These are phyloP conservation scores for Botryotinia calthae DNA, from an alignment of 2,329 filamentous ascomycete genomes.

Conservation along the genomic window DNA sequence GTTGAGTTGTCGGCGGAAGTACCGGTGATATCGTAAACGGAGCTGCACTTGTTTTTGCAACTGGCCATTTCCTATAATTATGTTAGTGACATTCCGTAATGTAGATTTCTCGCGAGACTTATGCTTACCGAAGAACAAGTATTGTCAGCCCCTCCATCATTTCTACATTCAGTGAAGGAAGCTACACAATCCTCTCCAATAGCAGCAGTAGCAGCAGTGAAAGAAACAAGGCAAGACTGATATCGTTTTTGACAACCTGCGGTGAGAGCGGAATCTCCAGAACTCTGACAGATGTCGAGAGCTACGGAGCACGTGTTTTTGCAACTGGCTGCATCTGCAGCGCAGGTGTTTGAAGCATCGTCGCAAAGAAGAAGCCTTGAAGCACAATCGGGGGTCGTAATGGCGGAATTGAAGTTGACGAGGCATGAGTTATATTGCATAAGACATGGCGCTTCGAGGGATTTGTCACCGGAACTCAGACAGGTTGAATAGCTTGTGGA, in stretches of 20 bases:
- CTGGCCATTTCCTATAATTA: not conserved
- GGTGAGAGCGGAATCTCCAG: constrained; percentile 15
- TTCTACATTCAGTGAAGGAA: constrained; percentile 1
- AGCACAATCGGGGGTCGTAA: not conserved
- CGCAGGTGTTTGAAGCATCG: constrained; percentile 17
- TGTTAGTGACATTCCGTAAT: not conserved
- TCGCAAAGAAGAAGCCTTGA: not conserved
- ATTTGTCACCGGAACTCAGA: constrained; percentile 18
- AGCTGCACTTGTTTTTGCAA: constrained; percentile 25
- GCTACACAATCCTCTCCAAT: constrained; percentile 12
- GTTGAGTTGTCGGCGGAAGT: constrained; percentile 20
- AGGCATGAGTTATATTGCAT: constrained; percentile 21
- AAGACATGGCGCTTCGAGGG: constrained; percentile 17
- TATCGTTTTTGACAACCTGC: constrained; percentile 20
- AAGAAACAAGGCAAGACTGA: constrained; percentile 19
- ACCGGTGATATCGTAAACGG: constrained; percentile 22
- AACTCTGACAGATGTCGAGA: constrained; percentile 20
- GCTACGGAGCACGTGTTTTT: constrained; percentile 25
- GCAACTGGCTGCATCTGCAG: constrained; percentile 16
- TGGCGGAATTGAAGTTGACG: not conserved
- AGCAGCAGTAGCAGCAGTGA: constrained; percentile 14
- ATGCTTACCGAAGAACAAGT: not conserved
- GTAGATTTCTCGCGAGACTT: not conserved
- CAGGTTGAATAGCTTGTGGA: constrained; percentile 14
- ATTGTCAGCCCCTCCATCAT: not conserved